Base-by-base conservation (phyloP, 352 stramenopile species). In the Aphanomyces euteiches region DNA sequence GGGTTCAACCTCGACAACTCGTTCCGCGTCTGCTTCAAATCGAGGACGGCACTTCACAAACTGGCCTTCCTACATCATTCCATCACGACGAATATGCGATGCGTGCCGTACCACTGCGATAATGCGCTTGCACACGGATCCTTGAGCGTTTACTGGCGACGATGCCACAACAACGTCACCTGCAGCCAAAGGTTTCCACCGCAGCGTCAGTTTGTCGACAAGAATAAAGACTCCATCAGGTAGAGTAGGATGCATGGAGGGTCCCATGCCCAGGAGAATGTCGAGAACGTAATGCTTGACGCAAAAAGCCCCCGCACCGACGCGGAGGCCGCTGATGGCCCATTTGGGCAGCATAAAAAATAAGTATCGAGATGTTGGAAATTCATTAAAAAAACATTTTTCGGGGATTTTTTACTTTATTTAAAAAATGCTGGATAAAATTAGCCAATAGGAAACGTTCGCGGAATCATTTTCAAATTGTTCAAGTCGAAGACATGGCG, bases 111-210 rank as follows among this genome's bases (percentile, higher is more conserved):
- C 87, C 75, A 95, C 60, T 3, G 87, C 90, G 38, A 95, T 74
- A 56, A 97, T 88, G 59, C 90, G 85, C 79, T 97, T 97, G 73
- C 84, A 92, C 41, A 96, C 86, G 58, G 83, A 82, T 56, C 82
- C 83, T 50, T 81, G 73, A 64, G 75, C 78, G 5, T 88, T 85
- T 43, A 85, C 92, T 12, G 90, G 90, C 28, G 90, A 96, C 48
- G 79, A 77, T 19, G 91, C 74, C 54, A 96, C 76, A 69, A 97
- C 88, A 48, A 97, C 73, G 73, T 97, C 90, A 43, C 86, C 87
- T 40, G 82, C 80, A 40, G 90, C 48, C 75, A 85, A 85, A 13
- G 73, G 65, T 34, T 84, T 79, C 81, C 87, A 93, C 50, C 77
- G 80, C 47, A 76, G 75, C 47, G 89, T 86, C 41, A 96, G 68